A percentile compares a stretch with the other conserved stretches of the same genome.
Conservation (phyloP, 331 rosid species). For the Arachis monticola region DNA sequence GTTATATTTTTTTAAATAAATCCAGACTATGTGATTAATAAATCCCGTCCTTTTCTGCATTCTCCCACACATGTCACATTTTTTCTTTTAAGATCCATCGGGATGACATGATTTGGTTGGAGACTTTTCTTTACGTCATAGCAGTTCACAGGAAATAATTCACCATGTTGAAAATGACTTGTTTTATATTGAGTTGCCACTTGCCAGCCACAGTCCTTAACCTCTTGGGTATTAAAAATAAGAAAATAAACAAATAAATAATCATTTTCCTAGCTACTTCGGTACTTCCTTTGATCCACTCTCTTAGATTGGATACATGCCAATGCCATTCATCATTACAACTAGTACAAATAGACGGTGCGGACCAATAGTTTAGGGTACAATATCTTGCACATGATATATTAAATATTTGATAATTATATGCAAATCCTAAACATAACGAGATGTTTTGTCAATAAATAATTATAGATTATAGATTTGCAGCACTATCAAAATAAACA, state of each 20-base stretch:
- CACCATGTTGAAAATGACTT: conserved; percentile 7
- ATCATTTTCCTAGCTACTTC: not conserved
- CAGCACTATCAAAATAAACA: not conserved
- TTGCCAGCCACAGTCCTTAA: not conserved
- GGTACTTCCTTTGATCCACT: not conserved
- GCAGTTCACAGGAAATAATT: not conserved
- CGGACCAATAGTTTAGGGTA: not conserved
- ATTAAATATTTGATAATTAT: not conserved
- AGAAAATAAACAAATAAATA: not conserved
- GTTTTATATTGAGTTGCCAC: not conserved
- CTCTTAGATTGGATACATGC: not conserved
- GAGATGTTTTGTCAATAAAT: not conserved
- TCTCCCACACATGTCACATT: not conserved
- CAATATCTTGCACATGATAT: not conserved
- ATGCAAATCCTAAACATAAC: not conserved
- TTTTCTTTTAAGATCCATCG: not conserved
- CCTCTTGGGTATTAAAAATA: too few relatives aligned
- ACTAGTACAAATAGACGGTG: not conserved
- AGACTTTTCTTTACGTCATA: conserved; percentile 15
- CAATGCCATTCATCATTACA: not conserved
- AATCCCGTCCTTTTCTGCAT: conserved; percentile 3
- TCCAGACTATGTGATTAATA: not conserved
- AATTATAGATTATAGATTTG: not conserved
- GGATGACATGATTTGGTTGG: not conserved
- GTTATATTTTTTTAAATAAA: too few relatives aligned